phyloP scores from a whole-genome alignment of 2,329 filamentous ascomycete species.

The Phyllosticta ampelicida region DNA sequence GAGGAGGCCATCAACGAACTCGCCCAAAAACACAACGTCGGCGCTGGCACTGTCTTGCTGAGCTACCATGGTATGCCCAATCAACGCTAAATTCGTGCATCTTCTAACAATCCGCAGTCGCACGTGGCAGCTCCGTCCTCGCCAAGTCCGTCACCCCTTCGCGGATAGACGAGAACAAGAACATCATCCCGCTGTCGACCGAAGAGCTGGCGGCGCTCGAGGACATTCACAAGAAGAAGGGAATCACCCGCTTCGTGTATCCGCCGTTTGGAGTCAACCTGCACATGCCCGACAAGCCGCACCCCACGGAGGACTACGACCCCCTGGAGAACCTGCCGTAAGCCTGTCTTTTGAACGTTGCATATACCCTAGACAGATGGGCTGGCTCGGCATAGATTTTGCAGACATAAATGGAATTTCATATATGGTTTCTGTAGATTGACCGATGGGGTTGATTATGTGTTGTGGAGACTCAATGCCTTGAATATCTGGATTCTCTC shows the following conservation, averaged over 20 bases:
- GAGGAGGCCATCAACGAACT: conserved; percentile 38
- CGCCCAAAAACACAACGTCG: conserved; percentile 39
- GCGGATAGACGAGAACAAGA: conserved; percentile 59
- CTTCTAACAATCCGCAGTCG: conserved; percentile 37
- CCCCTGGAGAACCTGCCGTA: conserved; percentile 2
- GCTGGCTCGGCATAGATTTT: neutral
- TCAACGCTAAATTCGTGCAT: neutral
- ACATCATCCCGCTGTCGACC: conserved; percentile 53
- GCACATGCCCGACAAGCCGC: conserved; percentile 38
- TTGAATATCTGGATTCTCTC: no score
- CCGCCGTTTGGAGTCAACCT: conserved; percentile 39
- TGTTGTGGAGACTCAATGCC: no score
- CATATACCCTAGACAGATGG: neutral
- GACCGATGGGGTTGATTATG: no score
- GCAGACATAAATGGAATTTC: neutral
- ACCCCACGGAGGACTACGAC: conserved; percentile 2
- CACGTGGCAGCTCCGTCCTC: conserved; percentile 58
- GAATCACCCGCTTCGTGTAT: conserved; percentile 38
- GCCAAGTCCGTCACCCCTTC: conserved; percentile 60
- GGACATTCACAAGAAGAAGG: conserved; percentile 36
- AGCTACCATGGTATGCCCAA: conserved; percentile 56
- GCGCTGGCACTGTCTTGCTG: conserved; percentile 49
- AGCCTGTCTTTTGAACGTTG: neutral
- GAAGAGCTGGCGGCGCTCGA: conserved; percentile 48
- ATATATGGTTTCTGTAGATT: neutral